Base-by-base conservation (phyloP, 1,284 basidiomycete species). In the Microbotryum lychnidis-dioicae region DNA sequence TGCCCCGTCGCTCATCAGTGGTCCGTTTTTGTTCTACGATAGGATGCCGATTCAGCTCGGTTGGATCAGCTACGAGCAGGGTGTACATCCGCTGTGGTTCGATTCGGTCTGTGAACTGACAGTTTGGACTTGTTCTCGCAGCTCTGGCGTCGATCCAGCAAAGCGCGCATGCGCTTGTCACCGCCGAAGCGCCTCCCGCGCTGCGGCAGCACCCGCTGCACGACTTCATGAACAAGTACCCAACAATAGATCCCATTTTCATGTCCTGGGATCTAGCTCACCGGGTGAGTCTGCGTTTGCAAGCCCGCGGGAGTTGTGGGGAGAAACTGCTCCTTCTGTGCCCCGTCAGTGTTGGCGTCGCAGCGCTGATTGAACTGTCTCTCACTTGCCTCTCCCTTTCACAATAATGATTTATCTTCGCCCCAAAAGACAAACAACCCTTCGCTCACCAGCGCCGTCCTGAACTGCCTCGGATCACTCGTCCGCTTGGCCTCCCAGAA, bases 241-340 rank as follows among this genome's bases (percentile, higher is more conserved):
- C 65, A 3, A 52, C 23, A 1, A 57, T 56, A 25, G 61, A 67
- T 18, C 65, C 61, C 37, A 58, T 69, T 31, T 69, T 69, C 33
- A 33, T 48, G 5, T 61, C 65, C 14, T 67, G 65, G 67, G 65
- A 69, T 25, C 47, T 56, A 12, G 65, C 65, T 14, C 62, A 67
- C 65, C 67, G 65, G 59, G 66, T 67, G 6, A n/a, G 57, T 23
- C 14, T 44, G 54, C 42, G n/a, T 44, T 20, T 12, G 18, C 29
- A 31, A 31, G 31, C 31, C 31, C 9, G 9, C 31, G 31, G 31
- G 31, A 31, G 31, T 7, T 31, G 8, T 31, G 8, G 9, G 8
- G 31, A 31, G 31, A 31, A 7, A 31, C 31, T 31, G 31, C 31
- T 20, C 9, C 46, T 8, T 20, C 20, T 14, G 6, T 37, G 50